phyloP scores from a whole-genome alignment of 2,329 filamentous ascomycete species.

The Byssochlamys sp. region DNA sequence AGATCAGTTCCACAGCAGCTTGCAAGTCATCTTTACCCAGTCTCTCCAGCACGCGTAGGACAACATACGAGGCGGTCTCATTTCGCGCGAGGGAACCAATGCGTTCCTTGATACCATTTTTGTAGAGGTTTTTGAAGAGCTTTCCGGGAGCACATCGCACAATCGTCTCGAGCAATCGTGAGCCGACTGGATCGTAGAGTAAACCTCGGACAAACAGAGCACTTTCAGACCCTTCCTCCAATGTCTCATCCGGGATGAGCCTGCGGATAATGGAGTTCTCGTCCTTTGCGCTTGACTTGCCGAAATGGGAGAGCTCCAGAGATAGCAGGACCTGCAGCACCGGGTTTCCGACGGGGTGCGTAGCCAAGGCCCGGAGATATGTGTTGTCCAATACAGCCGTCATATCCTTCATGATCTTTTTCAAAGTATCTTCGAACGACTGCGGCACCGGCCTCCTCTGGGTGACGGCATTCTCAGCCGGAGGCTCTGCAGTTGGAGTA shows the following conservation, averaged over 20 bases:
- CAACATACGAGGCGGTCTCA: slow-evolving; percentile 80
- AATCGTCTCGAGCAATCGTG: slow-evolving; percentile 78
- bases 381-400: slow-evolving; percentile 66
- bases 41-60: slow-evolving; percentile 70
- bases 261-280: slow-evolving; percentile 61
- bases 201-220: slow-evolving; percentile 76
- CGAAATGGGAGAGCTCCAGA: slow-evolving; percentile 68
- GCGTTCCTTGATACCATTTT: slow-evolving; percentile 66
- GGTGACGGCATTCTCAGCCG: slow-evolving; percentile 40
- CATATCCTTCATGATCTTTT: slow-evolving; percentile 72
- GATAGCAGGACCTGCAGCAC: slow-evolving; percentile 83
- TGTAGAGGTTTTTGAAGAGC: slow-evolving; percentile 79
- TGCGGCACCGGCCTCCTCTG: slow-evolving; percentile 57
- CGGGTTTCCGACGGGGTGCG: slow-evolving; percentile 83
- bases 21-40: slow-evolving; percentile 78
- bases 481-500: slow-evolving; percentile 27
- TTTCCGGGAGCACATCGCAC: slow-evolving; percentile 73
- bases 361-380: slow-evolving; percentile 72
- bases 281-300: slow-evolving; percentile 56
- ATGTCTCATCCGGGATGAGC: slow-evolving; percentile 69
- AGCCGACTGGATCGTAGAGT: slow-evolving; percentile 83
- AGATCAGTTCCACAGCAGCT: slow-evolving; percentile 60
- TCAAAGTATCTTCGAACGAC: slow-evolving; percentile 65
- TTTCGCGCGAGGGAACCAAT: slow-evolving; percentile 77
- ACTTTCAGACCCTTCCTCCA: slow-evolving; percentile 62